Conservation (phyloP, 345 rosid genomes). For the Lepidium aucheri region DNA sequence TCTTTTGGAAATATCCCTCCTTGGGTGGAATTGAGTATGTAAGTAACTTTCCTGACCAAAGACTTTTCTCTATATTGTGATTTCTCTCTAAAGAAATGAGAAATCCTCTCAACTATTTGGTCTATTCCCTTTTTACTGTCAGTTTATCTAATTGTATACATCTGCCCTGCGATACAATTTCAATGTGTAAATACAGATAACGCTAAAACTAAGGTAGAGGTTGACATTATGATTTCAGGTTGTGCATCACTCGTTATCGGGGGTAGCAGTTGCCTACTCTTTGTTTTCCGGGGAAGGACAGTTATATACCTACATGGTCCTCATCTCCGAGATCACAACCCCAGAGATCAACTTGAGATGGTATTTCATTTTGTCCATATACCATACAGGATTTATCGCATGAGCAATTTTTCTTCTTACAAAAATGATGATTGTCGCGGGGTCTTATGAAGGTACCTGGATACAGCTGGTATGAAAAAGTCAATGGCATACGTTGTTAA, state of each 20-base stretch:
- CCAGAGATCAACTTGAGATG: slow-evolving; percentile 94
- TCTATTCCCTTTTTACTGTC: background rate
- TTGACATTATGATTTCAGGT: slow-evolving; percentile 44
- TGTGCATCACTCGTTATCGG: slow-evolving; percentile 73
- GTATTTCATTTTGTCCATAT: slow-evolving; percentile 30
- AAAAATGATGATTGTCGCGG: background rate
- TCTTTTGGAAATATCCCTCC: slow-evolving; percentile 78
- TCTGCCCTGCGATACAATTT: background rate
- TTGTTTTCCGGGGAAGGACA: slow-evolving; percentile 88
- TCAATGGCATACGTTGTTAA: slow-evolving; percentile 64
- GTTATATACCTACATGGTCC: slow-evolving; percentile 74
- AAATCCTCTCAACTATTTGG: background rate
- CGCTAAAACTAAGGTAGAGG: background rate
- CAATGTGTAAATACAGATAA: background rate
- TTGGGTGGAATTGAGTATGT: slow-evolving; percentile 87
- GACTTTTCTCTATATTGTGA: background rate
- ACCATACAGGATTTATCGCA: background rate
- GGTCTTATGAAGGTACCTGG: slow-evolving; percentile 55
- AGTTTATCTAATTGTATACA: background rate
- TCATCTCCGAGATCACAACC: slow-evolving; percentile 84
- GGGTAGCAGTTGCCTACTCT: slow-evolving; percentile 67
- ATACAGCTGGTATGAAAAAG: slow-evolving; percentile 84
- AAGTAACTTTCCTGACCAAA: slow-evolving; percentile 32
- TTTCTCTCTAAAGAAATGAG: background rate
- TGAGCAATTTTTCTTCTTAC: slow-evolving; percentile 5